Evolutionary conservation across 345 rosid species (phyloP).

Genomic region (Murraya paniculata): DNA sequence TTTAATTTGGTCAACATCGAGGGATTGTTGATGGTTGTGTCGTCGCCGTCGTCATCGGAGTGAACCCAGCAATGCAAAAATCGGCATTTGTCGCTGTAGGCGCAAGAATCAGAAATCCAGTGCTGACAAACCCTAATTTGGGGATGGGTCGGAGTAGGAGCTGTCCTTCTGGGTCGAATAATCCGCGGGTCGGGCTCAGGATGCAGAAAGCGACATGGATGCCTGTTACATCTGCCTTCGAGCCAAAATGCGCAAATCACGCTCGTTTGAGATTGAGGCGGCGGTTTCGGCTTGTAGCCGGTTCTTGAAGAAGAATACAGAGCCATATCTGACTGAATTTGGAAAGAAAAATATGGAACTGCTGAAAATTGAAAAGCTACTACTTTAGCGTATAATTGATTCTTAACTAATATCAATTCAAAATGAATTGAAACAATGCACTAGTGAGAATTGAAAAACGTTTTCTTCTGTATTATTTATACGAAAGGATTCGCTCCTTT

Average conservation of each 20-base stretch:
- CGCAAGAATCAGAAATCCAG: background rate
- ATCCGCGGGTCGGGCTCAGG: background rate
- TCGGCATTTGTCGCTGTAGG: background rate
- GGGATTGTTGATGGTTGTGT: background rate
- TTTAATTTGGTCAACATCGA: background rate
- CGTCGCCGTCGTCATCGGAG: background rate
- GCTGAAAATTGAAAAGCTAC: too few species aligned
- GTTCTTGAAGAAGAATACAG: too few species aligned
- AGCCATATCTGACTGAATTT: background rate
- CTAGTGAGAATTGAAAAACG: too few species aligned
- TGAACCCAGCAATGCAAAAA: background rate
- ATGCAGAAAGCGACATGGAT: slow-evolving; percentile 6
- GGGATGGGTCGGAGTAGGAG: background rate
- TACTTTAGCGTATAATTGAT: too few species aligned
- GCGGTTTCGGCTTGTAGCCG: too few species aligned
- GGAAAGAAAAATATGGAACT: background rate
- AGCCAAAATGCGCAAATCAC: background rate
- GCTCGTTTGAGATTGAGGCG: background rate
- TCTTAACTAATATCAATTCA: too few species aligned
- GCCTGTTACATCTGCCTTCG: background rate
- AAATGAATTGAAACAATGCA: too few species aligned
- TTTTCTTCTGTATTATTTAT: too few species aligned
- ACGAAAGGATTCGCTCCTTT: too few species aligned
- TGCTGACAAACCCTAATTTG: background rate
- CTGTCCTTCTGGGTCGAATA: background rate